phyloP scores from a whole-genome alignment of 169 alveolate species.

The Theileria sp. region DNA sequence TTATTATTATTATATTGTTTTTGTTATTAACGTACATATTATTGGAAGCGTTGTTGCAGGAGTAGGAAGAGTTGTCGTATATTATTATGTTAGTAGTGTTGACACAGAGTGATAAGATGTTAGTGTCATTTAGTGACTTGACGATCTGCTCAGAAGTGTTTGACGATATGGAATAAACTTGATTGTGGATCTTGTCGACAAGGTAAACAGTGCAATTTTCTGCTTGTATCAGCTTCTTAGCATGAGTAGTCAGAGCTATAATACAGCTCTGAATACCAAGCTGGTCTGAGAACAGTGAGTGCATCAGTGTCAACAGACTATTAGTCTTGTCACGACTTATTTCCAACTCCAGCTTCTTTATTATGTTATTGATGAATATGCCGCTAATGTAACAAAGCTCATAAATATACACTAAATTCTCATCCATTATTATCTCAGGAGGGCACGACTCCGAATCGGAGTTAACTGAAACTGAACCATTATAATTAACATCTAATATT shows the following conservation, averaged over 20 bases:
- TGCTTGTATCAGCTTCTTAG: slow-evolving; percentile 60
- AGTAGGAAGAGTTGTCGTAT: not conserved
- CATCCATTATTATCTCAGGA: not conserved
- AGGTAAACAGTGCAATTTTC: slow-evolving; percentile 66
- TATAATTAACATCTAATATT: not conserved
- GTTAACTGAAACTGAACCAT: not conserved
- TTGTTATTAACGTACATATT: not conserved
- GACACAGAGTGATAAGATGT: slow-evolving; percentile 51
- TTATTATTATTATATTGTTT: not conserved
- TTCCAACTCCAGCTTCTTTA: slow-evolving; percentile 49
- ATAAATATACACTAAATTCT: slow-evolving; percentile 29
- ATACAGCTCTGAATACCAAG: slow-evolving; percentile 66
- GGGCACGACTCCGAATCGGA: not conserved
- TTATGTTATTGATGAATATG: slow-evolving; percentile 42
- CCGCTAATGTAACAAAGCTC: slow-evolving; percentile 61
- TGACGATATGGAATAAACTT: slow-evolving; percentile 66
- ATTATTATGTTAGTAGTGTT: not conserved
- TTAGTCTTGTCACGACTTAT: slow-evolving; percentile 51
- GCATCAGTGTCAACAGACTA: slow-evolving; percentile 65
- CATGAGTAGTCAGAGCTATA: slow-evolving; percentile 66
- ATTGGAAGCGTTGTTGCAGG: not conserved
- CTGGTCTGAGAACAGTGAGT: slow-evolving; percentile 60
- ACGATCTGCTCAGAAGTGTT: slow-evolving; percentile 60
- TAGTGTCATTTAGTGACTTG: slow-evolving; percentile 36
- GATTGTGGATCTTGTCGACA: slow-evolving; percentile 56